phyloP scores from a whole-genome alignment of 495 filamentous ascomycete genomes.

The Astrocystis sublimbata region DNA sequence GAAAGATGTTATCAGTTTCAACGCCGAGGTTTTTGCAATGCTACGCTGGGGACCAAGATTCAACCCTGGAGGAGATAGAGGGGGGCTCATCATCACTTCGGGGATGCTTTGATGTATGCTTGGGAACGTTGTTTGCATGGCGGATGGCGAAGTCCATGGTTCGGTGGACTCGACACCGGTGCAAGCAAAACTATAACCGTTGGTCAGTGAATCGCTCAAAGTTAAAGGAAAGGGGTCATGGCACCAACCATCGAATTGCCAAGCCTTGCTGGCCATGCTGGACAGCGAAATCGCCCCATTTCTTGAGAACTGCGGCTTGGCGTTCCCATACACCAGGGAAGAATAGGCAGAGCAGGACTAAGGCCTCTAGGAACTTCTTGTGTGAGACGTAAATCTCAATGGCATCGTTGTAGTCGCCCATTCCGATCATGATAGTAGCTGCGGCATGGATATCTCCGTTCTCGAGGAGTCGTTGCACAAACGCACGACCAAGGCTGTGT shows the following conservation, averaged over 20 bases:
- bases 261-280: constrained; percentile 83
- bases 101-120: constrained; percentile 48
- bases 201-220: constrained; percentile 2
- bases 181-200: constrained; percentile 65
- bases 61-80: constrained; percentile 54
- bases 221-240: neutral
- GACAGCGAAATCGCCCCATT: constrained; percentile 93
- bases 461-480: constrained; percentile 87
- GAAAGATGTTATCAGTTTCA: constrained; percentile 93
- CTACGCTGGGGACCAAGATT: constrained; percentile 56
- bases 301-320: constrained; percentile 80
- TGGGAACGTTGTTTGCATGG: constrained; percentile 64
- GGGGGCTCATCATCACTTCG: constrained; percentile 58
- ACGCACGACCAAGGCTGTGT: constrained; percentile 87
- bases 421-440: constrained; percentile 84
- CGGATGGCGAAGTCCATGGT: constrained; percentile 81
- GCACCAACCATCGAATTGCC: constrained; percentile 76
- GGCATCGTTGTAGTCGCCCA: constrained; percentile 92
- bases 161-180: constrained; percentile 72
- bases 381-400: constrained; percentile 96
- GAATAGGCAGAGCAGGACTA: constrained; percentile 74
- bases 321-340: constrained; percentile 84
- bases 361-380: constrained; percentile 86
- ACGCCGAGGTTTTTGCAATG: constrained; percentile 73
- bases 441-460: constrained; percentile 89